A percentile compares a stretch with the other conserved stretches of the same genome.
These are phyloP conservation scores for Cercospora brassicicola DNA, from an alignment of 2,329 filamentous ascomycete genomes.

Conservation along the genomic window DNA sequence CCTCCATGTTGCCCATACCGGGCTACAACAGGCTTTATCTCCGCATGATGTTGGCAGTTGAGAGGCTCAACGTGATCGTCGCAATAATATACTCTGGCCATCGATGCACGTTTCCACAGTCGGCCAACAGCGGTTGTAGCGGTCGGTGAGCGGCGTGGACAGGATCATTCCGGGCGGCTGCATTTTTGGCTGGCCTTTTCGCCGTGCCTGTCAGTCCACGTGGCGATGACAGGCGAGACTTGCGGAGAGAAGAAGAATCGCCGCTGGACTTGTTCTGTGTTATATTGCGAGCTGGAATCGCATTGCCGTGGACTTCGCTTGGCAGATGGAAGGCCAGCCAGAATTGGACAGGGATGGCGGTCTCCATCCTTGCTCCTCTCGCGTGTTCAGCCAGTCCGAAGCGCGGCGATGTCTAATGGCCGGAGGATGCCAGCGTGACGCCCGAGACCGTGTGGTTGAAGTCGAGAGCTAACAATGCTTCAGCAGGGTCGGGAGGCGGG, in stretches of 20 bases:
- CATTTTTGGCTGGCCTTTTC: background rate
- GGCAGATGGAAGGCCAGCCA: background rate
- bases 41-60: background rate
- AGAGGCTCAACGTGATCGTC: background rate
- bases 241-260: slow-evolving; percentile 8
- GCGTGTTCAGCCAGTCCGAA: slow-evolving; percentile 19
- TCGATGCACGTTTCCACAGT: background rate
- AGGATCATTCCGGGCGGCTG: background rate
- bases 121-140: background rate
- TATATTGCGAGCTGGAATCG: background rate
- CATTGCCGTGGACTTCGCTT: background rate
- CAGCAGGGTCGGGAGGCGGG: background rate
- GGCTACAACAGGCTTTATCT: background rate
- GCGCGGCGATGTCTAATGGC: background rate
- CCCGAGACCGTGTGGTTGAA: background rate
- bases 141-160: background rate
- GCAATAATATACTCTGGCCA: background rate
- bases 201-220: background rate
- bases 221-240: slow-evolving; percentile 1
- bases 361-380: slow-evolving; percentile 5
- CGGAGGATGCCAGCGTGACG: slow-evolving; percentile 1
- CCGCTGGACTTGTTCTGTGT: background rate
- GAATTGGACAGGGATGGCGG: background rate
- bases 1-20: background rate
- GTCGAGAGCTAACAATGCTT: background rate